Evolutionary conservation across 345 rosid species (phyloP), one percentile per base, ranked within the genome.

Genomic region (Arabidopsis suecica): DNA sequence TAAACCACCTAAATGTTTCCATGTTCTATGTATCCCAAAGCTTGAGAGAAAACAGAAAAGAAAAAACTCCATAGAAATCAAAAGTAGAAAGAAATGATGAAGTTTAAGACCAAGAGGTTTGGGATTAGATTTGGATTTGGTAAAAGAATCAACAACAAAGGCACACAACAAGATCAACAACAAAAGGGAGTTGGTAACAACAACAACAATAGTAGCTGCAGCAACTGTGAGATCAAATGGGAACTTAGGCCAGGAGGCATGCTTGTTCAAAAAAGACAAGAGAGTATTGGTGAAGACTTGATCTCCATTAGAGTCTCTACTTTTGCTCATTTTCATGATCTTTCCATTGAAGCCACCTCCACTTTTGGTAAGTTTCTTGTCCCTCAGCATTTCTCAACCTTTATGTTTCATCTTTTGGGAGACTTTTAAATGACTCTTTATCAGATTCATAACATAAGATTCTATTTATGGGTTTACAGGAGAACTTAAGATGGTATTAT

Each of bases 191-290:
- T 60, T 45, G 79, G 76, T 67, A 71, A 56, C 50, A 74, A 40
- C 71, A 80, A 14, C 59, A 53, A 57, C 34, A 72, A 11, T 48
- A 58, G 60, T 58, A 66, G 42, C 50, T 66, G 47, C 34, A 32
- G 69, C 44, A 78, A 33, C 69, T 68, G 77, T 36, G 97, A 91
- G 64, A 86, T 88, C 79, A 88, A 89, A 78, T 93, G 98, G 96
- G 97, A 93, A 57, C 83, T 89, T 30, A 80, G 93, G 74, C 96
- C 96, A 33, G 98, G 97, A 48, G 98, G 96, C 10, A 88, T 93
- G 98, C 91, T 93, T 44, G 98, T 93, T 76, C 98, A 93, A 40
- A 91, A 86, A 82, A 86, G 97, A 75, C 91, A 82, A 65, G 72
- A 80, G 7, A 55, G 79, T 54, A 73, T 75, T 53, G 84, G 78